A percentile compares a stretch with the other conserved stretches of the same genome.
Conservation (phyloP, 306 rosid species). For the Cucumis cinereus region DNA sequence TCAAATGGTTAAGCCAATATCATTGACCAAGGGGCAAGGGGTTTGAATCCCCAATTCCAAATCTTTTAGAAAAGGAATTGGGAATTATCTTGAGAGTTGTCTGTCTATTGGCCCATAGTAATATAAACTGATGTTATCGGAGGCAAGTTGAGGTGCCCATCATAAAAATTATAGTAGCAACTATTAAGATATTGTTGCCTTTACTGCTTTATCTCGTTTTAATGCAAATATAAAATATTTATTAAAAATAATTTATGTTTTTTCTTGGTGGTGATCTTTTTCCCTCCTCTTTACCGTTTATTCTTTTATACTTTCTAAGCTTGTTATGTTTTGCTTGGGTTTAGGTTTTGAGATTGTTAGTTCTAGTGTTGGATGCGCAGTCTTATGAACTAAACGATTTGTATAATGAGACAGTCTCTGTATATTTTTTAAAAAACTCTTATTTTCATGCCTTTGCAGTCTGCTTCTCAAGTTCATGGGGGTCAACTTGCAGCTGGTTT, state of each 20-base stretch:
- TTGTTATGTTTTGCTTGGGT: neutral
- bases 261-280: neutral
- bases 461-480: constrained; percentile 94
- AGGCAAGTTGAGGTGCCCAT: neutral
- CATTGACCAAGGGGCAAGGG: neutral
- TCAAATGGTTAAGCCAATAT: neutral
- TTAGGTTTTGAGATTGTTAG: neutral
- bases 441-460: constrained; percentile 28
- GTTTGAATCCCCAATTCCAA: neutral
- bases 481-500: constrained; percentile 96
- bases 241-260: neutral
- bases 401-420: neutral
- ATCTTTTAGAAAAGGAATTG: no score
- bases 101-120: neutral
- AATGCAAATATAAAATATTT: neutral
- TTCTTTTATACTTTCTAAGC: neutral
- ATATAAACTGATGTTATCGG: neutral
- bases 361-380: neutral
- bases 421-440: neutral
- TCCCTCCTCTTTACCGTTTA: neutral
- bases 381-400: neutral
- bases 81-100: neutral
- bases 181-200: neutral
- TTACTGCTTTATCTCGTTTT: neutral
- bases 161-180: neutral